Base-by-base conservation (phyloP, 257 asterid genomes). In the Plantago elongata region DNA sequence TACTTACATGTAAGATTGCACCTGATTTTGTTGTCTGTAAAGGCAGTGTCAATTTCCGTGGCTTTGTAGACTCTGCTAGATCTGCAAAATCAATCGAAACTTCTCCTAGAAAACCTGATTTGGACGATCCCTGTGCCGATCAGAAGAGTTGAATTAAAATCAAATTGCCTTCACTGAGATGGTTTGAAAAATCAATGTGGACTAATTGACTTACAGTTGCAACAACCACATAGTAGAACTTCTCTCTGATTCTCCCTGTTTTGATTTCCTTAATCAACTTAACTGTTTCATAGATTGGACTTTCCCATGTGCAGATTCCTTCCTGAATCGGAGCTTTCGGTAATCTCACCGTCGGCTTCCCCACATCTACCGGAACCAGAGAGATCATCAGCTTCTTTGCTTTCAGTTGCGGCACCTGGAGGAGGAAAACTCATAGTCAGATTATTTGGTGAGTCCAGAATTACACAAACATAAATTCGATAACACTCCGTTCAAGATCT, bases 61-160 rank as follows among this genome's bases (percentile, higher is more conserved):
- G 94, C 56, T 83, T 80, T 51, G 71, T 67, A 51, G 89, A 79
- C 66, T 80, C 95, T 22, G 82, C 82, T 62, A 86, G 84, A 77
- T 88, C 95, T n/a, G 95, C 90, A 83, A 92, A 89, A 83, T 92
- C 97, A 65, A 88, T 66, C 5, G 86, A 79, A 37, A 81, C 90
- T 70, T 92, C 98, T 81, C 98, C 97, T 45, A 92, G 76, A 73
- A 89, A 80, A 51, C 97, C 93, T 60, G 96, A 64, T 72, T 89
- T 92, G 15, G 96, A 86, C 68, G 98, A 89, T 42, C 95, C 95
- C 98, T 92, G 92, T 57, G 45, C 60, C 27, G 74, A 59, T 45
- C 66, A 38, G 38, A 37, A 55, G 55, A 49, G 27, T 22, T 22
- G 27, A 22, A 22, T 22, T 22, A 22, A 22, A 22, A 22, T 22